These are phyloP conservation scores for Hortaea sp. DNA, from an alignment of 2,329 filamentous ascomycete genomes.

Conservation along the genomic window DNA sequence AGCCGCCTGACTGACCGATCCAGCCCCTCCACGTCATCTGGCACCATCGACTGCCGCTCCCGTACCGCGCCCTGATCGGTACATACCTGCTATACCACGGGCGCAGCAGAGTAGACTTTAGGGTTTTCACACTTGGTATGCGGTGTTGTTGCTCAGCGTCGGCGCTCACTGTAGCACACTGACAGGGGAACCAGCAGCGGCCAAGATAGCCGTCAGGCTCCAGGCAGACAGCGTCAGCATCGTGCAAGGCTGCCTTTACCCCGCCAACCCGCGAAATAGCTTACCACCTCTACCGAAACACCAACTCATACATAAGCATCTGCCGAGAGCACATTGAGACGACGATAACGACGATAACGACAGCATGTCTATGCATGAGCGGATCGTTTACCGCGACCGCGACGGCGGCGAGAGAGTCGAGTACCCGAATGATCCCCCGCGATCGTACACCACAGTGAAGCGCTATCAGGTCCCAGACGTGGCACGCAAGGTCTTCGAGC, in stretches of 20 bases:
- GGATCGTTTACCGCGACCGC: slow-evolving; percentile 27
- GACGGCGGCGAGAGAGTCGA: slow-evolving; percentile 28
- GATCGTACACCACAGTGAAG: slow-evolving; percentile 47
- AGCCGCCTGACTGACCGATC: no score
- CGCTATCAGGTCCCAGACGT: slow-evolving; percentile 48
- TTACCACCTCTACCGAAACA: background rate
- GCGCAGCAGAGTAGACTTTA: no score
- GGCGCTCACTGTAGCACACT: background rate
- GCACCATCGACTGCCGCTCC: no score
- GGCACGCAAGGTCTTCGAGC: slow-evolving; percentile 19
- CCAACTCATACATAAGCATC: background rate
- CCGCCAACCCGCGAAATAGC: background rate
- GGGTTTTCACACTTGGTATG: no score
- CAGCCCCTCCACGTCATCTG: no score
- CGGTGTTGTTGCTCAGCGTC: background rate
- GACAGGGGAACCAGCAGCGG: background rate
- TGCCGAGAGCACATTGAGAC: background rate
- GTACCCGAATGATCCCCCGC: slow-evolving; percentile 26
- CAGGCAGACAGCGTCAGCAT: background rate
- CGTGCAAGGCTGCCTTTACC: background rate
- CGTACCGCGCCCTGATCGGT: no score
- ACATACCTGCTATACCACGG: no score
- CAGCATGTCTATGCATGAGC: slow-evolving; percentile 28
- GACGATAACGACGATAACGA: background rate
- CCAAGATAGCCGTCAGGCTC: background rate